Base-by-base conservation (phyloP, 495 filamentous ascomycete species). In the Staphylotrichum longicolle region DNA sequence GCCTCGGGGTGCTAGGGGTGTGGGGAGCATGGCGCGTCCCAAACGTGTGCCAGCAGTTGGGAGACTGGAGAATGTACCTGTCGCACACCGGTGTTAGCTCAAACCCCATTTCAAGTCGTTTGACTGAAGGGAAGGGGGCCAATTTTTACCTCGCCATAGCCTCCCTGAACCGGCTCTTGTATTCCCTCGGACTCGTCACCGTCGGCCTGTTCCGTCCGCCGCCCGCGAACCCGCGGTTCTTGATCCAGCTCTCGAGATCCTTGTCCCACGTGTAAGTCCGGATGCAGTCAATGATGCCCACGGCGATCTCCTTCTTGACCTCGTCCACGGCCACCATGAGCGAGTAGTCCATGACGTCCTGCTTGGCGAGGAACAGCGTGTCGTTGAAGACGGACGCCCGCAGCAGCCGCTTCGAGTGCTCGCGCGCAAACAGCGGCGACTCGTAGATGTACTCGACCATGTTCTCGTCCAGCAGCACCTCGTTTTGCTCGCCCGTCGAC, bases 401-500 rank as follows among this genome's bases (percentile, higher is more conserved):
- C n/a, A 97, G 79, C 10, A 96, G 79, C 65, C 90, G 93, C 78
- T 96, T 96, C 11, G 88, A 89, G 71, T 97, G 93, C 68, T 98
- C 94, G 15, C 94, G 85, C 2, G 91, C 86, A 70, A 98, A 99
- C 15, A 99, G 82, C 0, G 94, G 94, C 2, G 91, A 93, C 71
- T 98, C 94, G 72, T 96, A 98, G 66, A 99, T 98, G 69, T 95
- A 96, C 69, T 99, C 94, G 9, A 99, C 94, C 86, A 99, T 96
- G 77, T 99, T 99, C 70, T 98, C 94, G 68, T 99, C 94, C 5
- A 98, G 84, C 20, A 99, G 84, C 7, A 99, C 94, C 72, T 99
- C 94, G 65, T 97, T 91, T 63, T 90, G 88, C 72, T 98, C 91
- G 54, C 94, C 94, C 5, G 94, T 99, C 51, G 88, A 89, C 68